Percentiles rank a stretch among this genome's conserved stretches.
Evolutionary conservation across 108 stramenopile genomes (phyloP).

Genomic region (Discostella pseudostelligera): DNA sequence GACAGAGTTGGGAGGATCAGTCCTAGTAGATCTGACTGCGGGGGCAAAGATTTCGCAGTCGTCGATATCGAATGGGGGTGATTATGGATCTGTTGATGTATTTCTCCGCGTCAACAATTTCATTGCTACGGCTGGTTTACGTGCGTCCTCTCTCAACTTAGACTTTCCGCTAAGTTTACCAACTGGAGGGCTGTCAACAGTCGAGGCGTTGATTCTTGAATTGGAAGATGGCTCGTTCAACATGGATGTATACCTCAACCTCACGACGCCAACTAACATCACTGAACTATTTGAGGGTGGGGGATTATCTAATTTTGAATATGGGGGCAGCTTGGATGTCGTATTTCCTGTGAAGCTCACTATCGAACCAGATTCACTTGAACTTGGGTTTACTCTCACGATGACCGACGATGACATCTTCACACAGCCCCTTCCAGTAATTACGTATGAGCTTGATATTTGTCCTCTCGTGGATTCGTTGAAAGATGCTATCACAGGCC

Average conservation of each 20-base stretch:
- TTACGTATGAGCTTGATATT: slow-evolving; percentile 15
- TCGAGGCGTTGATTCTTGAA: neutral
- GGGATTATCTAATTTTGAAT: neutral
- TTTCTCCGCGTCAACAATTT: slow-evolving; percentile 6
- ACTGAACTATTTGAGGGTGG: slow-evolving; percentile 3
- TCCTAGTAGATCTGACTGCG: slow-evolving; percentile 15
- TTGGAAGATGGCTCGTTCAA: neutral
- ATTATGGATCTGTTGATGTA: neutral
- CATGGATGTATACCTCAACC: neutral
- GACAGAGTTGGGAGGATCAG: slow-evolving; percentile 12
- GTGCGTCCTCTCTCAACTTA: slow-evolving; percentile 4
- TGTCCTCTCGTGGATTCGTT: slow-evolving; percentile 11
- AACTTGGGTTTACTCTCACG: slow-evolving; percentile 14
- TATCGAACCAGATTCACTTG: neutral
- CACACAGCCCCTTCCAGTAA: slow-evolving; percentile 1
- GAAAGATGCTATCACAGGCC: neutral
- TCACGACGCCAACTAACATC: neutral
- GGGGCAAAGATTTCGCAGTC: slow-evolving; percentile 15
- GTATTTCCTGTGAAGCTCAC: neutral
- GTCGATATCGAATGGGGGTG: neutral
- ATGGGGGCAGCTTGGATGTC: slow-evolving; percentile 7
- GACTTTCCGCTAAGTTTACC: slow-evolving; percentile 1
- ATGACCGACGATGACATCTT: slow-evolving; percentile 14
- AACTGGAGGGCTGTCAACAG: neutral
- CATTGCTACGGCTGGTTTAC: neutral